phyloP scores from a whole-genome alignment of 2,329 filamentous ascomycete species.

The Epichloe baconii region DNA sequence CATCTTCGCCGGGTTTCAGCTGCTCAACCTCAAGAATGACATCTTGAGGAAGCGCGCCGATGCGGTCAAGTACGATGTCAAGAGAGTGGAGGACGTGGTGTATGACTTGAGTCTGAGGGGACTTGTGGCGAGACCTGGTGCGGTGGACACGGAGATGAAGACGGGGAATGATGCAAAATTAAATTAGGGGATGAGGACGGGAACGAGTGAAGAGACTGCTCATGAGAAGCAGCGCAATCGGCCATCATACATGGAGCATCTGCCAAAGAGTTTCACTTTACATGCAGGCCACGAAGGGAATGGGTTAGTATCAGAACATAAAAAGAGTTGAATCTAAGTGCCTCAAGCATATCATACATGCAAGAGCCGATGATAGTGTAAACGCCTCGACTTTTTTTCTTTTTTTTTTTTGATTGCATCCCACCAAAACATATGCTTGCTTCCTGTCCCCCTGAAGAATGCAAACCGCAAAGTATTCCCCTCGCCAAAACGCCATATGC shows the following conservation, averaged over 20 bases:
- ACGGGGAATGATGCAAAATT: constrained; percentile 5
- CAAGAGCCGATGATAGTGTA: background rate
- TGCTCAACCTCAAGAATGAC: constrained; percentile 96
- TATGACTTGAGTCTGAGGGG: constrained; percentile 88
- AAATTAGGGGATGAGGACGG: constrained; percentile 10
- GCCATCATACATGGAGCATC: no score
- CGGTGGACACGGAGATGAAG: constrained; percentile 25
- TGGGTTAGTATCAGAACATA: background rate
- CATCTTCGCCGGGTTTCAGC: constrained; percentile 87
- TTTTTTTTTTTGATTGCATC: background rate
- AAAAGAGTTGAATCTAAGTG: background rate
- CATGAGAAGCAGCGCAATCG: no score
- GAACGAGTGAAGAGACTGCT: background rate
- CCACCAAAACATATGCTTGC: background rate
- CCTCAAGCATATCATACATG: background rate
- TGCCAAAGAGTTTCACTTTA: no score
- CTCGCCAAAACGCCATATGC: constrained; percentile 4
- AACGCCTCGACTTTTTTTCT: background rate
- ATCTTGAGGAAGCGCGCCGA: constrained; percentile 76
- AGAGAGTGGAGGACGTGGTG: constrained; percentile 95
- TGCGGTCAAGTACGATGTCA: constrained; percentile 92
- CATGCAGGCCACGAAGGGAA: background rate
- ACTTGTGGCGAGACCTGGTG: constrained; percentile 45
- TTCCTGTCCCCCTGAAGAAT: background rate
- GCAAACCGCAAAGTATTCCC: background rate